Percentiles rank a stretch among this genome's conserved stretches.
Conservation (phyloP, 495 filamentous ascomycete species). For the Evernia prunastri region DNA sequence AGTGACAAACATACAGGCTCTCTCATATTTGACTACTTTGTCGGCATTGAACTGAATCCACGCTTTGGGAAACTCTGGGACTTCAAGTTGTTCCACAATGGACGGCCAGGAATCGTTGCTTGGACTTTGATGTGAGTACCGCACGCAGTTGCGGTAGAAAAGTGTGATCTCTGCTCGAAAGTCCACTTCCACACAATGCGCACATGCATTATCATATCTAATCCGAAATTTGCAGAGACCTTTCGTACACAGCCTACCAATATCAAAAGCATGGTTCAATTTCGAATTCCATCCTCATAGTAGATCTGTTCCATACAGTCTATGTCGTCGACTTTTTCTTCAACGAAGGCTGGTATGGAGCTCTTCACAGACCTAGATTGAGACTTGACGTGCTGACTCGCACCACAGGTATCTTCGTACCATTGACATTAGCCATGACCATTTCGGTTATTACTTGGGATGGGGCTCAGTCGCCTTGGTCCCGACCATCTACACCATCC, state of each 20-base stretch:
- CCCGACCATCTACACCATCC: constrained; percentile 42
- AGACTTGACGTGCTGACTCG: constrained; percentile 1
- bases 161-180: neutral
- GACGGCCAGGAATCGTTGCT: constrained; percentile 40
- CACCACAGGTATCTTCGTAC: constrained; percentile 40
- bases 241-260: constrained; percentile 43
- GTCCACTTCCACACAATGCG: neutral
- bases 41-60: constrained; percentile 46
- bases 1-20: constrained; percentile 25
- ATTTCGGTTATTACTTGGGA: constrained; percentile 47
- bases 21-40: constrained; percentile 40
- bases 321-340: constrained; percentile 48
- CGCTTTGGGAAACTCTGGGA: constrained; percentile 42
- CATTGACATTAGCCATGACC: constrained; percentile 47
- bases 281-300: constrained; percentile 40
- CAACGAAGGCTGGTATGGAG: constrained; percentile 40
- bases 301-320: constrained; percentile 39
- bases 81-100: constrained; percentile 47
- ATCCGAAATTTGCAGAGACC: constrained; percentile 11
- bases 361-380: neutral
- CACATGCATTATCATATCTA: neutral
- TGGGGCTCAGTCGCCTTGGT: constrained; percentile 44
- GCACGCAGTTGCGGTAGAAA: neutral
- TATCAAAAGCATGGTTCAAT: constrained; percentile 40
- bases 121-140: constrained; percentile 37